Evolutionary conservation across 495 filamentous ascomycete genomes (phyloP).

Genomic region (Cairneyella variabilis): DNA sequence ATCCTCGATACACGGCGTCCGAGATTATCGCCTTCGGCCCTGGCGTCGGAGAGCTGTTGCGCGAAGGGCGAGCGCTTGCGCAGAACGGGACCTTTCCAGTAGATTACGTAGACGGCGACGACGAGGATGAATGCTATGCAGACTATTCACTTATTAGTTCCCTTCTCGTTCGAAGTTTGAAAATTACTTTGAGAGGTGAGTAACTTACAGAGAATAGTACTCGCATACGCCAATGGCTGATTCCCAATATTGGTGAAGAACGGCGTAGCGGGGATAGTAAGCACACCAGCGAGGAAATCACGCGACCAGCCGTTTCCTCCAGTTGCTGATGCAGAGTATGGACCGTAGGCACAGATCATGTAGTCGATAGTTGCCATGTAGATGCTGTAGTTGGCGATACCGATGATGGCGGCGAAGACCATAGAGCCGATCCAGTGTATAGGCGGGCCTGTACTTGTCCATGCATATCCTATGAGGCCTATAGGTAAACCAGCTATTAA

Average conservation of each 20-base stretch:
- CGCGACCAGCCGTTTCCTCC: constrained; percentile 68
- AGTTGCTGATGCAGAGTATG: constrained; percentile 74
- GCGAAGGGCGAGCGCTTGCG: constrained; percentile 71
- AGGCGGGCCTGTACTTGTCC: constrained; percentile 59
- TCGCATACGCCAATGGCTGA: constrained; percentile 62
- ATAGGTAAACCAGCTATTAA: constrained; percentile 63
- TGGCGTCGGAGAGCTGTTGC: constrained; percentile 58
- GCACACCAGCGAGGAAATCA: constrained; percentile 78
- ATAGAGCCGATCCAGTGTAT: constrained; percentile 60
- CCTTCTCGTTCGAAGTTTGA: too few species aligned
- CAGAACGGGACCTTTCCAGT: constrained; percentile 67
- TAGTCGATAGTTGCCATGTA: constrained; percentile 85
- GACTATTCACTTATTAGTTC: constrained; percentile 21
- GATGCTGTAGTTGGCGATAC: constrained; percentile 66
- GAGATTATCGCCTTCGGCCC: constrained; percentile 36
- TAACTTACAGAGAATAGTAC: constrained; percentile 59
- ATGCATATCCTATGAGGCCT: constrained; percentile 67
- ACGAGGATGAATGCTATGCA: constrained; percentile 68
- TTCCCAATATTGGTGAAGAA: constrained; percentile 63
- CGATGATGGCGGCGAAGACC: constrained; percentile 57
- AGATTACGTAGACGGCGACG: constrained; percentile 69
- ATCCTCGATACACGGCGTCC: constrained; percentile 39
- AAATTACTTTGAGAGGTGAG: too few species aligned
- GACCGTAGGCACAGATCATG: constrained; percentile 78
- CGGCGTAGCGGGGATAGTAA: constrained; percentile 70